Conservation (phyloP, 768 basidiomycete species). For the Tephrocybe sp. region DNA sequence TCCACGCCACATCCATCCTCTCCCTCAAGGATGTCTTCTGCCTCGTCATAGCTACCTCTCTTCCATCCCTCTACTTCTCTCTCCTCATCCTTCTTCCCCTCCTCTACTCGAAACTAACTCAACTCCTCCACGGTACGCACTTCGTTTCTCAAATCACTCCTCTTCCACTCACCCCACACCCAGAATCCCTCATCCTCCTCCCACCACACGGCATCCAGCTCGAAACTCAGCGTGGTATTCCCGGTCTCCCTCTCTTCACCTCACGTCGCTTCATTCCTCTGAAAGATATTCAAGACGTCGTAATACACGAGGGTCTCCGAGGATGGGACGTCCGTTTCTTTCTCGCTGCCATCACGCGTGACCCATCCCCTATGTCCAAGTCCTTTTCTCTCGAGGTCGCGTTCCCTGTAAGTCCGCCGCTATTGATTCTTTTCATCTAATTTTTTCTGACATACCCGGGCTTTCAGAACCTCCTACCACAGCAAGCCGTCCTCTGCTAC, state of each 20-base stretch:
- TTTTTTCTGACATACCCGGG: too few species aligned
- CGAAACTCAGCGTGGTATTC: slow-evolving; percentile 64
- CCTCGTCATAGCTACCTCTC: slow-evolving; percentile 22
- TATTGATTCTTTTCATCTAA: slow-evolving; percentile 1
- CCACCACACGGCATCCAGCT: slow-evolving; percentile 72
- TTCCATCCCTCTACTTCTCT: too few species aligned
- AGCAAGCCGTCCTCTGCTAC: slow-evolving; percentile 54
- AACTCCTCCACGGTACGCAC: slow-evolving; percentile 13
- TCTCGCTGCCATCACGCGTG: slow-evolving; percentile 45
- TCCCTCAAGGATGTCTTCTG: slow-evolving; percentile 35
- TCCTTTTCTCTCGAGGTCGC: slow-evolving; percentile 45
- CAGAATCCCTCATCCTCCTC: slow-evolving; percentile 70
- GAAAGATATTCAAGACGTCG: slow-evolving; percentile 49
- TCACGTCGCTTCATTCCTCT: slow-evolving; percentile 60
- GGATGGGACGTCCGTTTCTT: slow-evolving; percentile 76
- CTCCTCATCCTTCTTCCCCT: neutral
- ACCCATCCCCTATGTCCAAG: slow-evolving; percentile 16
- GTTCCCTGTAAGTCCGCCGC: slow-evolving; percentile 47
- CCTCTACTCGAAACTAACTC: too few species aligned
- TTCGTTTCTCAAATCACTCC: neutral
- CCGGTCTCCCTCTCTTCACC: slow-evolving; percentile 30
- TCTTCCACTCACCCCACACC: neutral
- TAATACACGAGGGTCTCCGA: slow-evolving; percentile 72
- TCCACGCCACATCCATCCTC: slow-evolving; percentile 28
- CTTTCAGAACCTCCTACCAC: slow-evolving; percentile 62